Percentiles rank a stretch among this genome's conserved stretches.
phyloP scores from a whole-genome alignment of 306 rosid genomes.

The Dalbergia oliveri region DNA sequence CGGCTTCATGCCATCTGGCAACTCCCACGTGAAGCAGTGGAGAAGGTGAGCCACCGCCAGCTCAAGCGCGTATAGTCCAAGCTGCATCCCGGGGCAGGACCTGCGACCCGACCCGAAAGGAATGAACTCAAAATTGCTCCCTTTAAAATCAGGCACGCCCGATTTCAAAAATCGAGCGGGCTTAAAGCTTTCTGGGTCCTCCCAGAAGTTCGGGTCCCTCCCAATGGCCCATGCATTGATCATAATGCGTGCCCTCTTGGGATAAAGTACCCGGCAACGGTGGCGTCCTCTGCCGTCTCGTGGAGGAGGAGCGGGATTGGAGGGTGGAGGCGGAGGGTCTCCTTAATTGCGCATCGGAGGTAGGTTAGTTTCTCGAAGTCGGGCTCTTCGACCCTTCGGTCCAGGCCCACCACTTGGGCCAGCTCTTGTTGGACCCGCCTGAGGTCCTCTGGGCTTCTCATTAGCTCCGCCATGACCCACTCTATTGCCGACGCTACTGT shows the following conservation, averaged over 20 bases:
- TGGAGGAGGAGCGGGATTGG: conserved; percentile 94
- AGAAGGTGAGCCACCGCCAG: conserved; percentile 77
- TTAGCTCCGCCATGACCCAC: conserved; percentile 85
- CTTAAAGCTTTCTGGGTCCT: conserved; percentile 62
- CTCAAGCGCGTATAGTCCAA: conserved; percentile 80
- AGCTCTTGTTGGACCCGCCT: conserved; percentile 72
- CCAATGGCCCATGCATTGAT: conserved; percentile 91
- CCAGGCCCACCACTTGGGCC: conserved; percentile 70
- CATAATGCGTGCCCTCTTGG: conserved; percentile 82
- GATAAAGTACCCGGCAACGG: conserved; percentile 63
- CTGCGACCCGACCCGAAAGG: conserved; percentile 96
- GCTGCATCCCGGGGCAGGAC: conserved; percentile 94
- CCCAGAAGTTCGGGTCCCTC: conserved; percentile 70
- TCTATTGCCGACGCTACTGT: conserved; percentile 94
- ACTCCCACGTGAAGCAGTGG: conserved; percentile 87
- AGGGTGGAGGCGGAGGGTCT: conserved; percentile 87
- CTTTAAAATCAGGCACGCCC: conserved; percentile 77
- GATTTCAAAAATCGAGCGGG: conserved; percentile 64
- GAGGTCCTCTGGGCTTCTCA: conserved; percentile 73
- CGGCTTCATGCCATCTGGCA: conserved; percentile 84
- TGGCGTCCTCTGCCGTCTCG: conserved; percentile 80
- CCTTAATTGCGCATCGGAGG: conserved; percentile 70
- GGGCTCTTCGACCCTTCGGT: conserved; percentile 68
- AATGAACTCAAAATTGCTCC: conserved; percentile 82
- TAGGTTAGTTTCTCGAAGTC: conserved; percentile 73